A percentile compares a stretch with the other conserved stretches of the same genome.
Conservation (phyloP, 768 basidiomycete genomes). For the Boletus barrowsii region DNA sequence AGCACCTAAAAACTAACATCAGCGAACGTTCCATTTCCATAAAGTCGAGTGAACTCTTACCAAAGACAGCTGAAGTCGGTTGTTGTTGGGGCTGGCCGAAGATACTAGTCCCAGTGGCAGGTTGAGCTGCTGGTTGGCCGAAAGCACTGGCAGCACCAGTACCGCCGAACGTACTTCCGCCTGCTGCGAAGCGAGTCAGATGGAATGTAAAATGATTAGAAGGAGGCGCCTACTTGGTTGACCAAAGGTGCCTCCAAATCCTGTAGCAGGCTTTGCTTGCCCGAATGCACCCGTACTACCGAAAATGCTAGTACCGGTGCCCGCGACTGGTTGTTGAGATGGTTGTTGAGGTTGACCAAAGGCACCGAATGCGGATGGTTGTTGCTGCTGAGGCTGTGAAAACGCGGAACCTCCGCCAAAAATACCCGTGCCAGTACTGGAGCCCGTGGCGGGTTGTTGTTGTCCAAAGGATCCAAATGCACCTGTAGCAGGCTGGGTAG, state of each 20-base stretch:
- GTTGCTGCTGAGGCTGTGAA: constrained; percentile 33
- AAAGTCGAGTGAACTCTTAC: constrained; percentile 30
- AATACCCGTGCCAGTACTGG: constrained; percentile 35
- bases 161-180: constrained; percentile 23
- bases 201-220: neutral
- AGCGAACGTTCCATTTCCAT: neutral
- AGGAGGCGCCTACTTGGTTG: constrained; percentile 20
- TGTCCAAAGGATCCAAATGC: constrained; percentile 34
- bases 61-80: constrained; percentile 37
- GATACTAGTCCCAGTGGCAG: constrained; percentile 21
- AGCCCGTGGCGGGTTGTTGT: constrained; percentile 36
- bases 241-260: constrained; percentile 27
- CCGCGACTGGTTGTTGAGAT: constrained; percentile 34
- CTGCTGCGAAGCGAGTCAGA: constrained; percentile 9
- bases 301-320: constrained; percentile 32
- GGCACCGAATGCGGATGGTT: constrained; percentile 43
- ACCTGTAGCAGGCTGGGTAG: constrained; percentile 27
- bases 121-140: constrained; percentile 27
- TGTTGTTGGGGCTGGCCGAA: constrained; percentile 40
- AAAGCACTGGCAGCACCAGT: constrained; percentile 22
- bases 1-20: constrained; percentile 24
- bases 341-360: constrained; percentile 44
- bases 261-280: constrained; percentile 32
- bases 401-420: constrained; percentile 45
- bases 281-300: constrained; percentile 32